These are phyloP conservation scores for Candida frijolesensis DNA, from an alignment of 1,139 yeast species.

Conservation along the genomic window DNA sequence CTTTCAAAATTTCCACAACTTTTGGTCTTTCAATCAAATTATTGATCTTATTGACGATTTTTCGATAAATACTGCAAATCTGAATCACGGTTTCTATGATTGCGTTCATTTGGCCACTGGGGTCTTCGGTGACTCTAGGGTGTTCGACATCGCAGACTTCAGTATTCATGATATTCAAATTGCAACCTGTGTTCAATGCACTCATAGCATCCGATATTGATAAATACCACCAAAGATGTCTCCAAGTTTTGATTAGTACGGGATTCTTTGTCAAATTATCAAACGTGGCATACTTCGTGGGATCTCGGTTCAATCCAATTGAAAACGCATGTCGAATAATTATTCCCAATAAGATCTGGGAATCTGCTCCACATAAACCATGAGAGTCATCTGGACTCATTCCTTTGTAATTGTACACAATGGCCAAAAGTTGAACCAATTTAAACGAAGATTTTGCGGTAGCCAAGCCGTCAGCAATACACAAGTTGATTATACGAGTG, in stretches of 20 bases:
- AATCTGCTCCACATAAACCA: slow-evolving; percentile 47
- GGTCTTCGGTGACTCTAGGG: slow-evolving; percentile 22
- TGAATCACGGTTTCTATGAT: slow-evolving; percentile 18
- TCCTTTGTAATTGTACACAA: slow-evolving; percentile 38
- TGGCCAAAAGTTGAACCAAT: slow-evolving; percentile 34
- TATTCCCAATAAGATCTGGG: slow-evolving; percentile 41
- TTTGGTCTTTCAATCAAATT: slow-evolving; percentile 36
- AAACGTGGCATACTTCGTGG: slow-evolving; percentile 34
- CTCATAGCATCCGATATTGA: slow-evolving; percentile 32
- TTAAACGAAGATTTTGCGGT: slow-evolving; percentile 35
- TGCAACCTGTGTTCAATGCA: slow-evolving; percentile 39
- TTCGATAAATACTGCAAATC: slow-evolving; percentile 33
- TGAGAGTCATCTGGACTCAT: slow-evolving; percentile 47
- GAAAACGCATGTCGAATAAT: slow-evolving; percentile 43
- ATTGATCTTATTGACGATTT: slow-evolving; percentile 30
- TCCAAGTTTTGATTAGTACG: slow-evolving; percentile 35
- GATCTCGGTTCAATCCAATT: slow-evolving; percentile 49
- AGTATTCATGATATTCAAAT: slow-evolving; percentile 28
- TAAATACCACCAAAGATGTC: slow-evolving; percentile 41
- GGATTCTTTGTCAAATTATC: slow-evolving; percentile 33
- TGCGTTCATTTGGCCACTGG: slow-evolving; percentile 22
- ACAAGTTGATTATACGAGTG: slow-evolving; percentile 30
- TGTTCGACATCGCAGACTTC: slow-evolving; percentile 37
- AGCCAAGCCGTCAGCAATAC: slow-evolving; percentile 33
- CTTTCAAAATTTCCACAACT: slow-evolving; percentile 38